Percentiles rank a stretch among this genome's conserved stretches.
Evolutionary conservation across 1,139 yeast species (phyloP).

Genomic region (Saccharomyces hybrid): DNA sequence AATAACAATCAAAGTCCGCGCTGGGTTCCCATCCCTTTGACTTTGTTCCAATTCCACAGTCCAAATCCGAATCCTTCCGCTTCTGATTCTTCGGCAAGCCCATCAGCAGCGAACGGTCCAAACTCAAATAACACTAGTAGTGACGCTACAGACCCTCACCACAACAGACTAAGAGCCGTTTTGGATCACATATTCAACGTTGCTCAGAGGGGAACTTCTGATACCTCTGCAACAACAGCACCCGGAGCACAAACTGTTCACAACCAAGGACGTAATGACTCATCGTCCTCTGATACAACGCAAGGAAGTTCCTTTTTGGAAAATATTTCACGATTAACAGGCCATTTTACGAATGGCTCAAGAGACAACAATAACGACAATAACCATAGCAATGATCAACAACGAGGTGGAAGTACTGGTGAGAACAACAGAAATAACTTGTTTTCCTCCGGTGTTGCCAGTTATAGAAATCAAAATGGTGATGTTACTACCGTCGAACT

Average conservation of each 20-base stretch:
- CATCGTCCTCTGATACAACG: background rate
- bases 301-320: background rate
- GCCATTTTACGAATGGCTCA: background rate
- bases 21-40: constrained; percentile 17
- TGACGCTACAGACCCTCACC: constrained; percentile 6
- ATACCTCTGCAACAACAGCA: background rate
- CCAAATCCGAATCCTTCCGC: background rate
- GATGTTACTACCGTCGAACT: constrained; percentile 11
- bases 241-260: background rate
- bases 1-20: constrained; percentile 9
- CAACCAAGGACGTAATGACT: background rate
- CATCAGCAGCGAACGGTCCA: constrained; percentile 1
- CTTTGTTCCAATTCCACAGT: constrained; percentile 5
- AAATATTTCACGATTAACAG: background rate
- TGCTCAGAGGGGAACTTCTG: background rate
- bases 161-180: constrained; percentile 13
- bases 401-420: background rate
- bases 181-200: constrained; percentile 15
- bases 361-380: background rate
- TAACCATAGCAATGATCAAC: background rate
- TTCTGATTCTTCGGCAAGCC: background rate
- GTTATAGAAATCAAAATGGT: constrained; percentile 14
- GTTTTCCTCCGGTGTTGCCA: constrained; percentile 16
- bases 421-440: constrained; percentile 3
- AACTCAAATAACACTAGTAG: background rate